phyloP scores from a whole-genome alignment of 2,329 filamentous ascomycete species.

The Venturia pyrina region DNA sequence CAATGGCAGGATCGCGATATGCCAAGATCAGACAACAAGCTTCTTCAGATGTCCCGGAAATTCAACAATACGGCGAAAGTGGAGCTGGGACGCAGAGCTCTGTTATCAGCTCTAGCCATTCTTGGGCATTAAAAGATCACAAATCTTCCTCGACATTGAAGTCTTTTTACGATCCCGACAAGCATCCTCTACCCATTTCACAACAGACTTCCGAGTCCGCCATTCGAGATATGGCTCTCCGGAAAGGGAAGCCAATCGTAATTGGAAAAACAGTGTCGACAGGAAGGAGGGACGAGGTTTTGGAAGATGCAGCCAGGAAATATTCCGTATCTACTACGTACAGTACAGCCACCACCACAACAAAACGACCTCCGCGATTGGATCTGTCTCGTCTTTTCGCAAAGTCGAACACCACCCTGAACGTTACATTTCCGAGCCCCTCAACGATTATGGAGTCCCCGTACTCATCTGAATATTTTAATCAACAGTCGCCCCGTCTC shows the following conservation, averaged over 20 bases:
- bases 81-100: not conserved
- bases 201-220: conserved; percentile 37
- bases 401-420: conserved; percentile 16
- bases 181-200: conserved; percentile 30
- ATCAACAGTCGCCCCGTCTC: not conserved
- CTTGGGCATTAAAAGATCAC: conserved; percentile 16
- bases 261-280: not conserved
- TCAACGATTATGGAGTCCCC: conserved; percentile 30
- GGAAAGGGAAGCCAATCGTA: conserved; percentile 25
- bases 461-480: conserved; percentile 26
- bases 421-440: conserved; percentile 26
- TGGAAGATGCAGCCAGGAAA: not conserved
- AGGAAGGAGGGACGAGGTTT: conserved; percentile 10
- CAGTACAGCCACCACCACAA: conserved; percentile 19
- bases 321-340: conserved; percentile 11
- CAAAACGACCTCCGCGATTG: conserved; percentile 26
- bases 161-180: conserved; percentile 33
- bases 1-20: not conserved
- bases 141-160: conserved; percentile 30
- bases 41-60: conserved; percentile 26
- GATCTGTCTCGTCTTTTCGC: conserved; percentile 35
- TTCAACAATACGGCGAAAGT: not conserved
- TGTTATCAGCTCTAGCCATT: conserved; percentile 1
- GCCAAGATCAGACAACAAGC: not conserved
- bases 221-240: conserved; percentile 32